A percentile compares a stretch with the other conserved stretches of the same genome.
phyloP scores from a whole-genome alignment of 768 basidiomycete species.

The Lentinula lateritia region DNA sequence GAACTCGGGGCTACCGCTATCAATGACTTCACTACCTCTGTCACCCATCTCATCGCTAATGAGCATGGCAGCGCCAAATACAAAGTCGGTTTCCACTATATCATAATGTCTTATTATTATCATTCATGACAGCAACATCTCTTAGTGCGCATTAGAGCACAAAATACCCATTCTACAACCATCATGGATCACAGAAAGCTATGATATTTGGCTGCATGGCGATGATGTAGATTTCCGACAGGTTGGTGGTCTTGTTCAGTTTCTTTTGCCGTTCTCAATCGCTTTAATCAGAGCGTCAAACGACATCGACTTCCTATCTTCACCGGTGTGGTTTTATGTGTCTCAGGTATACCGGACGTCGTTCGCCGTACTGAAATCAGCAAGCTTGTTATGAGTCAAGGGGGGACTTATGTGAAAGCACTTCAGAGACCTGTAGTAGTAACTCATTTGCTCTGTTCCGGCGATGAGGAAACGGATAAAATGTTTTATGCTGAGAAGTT shows the following conservation, averaged over 20 bases:
- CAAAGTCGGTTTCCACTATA: constrained; percentile 38
- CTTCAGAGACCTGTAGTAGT: constrained; percentile 74
- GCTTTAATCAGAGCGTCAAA: constrained; percentile 42
- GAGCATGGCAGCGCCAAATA: constrained; percentile 86
- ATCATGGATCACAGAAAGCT: constrained; percentile 70
- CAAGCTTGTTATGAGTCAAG: constrained; percentile 48
- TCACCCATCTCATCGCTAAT: constrained; percentile 85
- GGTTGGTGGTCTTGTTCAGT: constrained; percentile 31
- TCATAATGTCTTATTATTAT: neutral
- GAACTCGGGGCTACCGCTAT: constrained; percentile 74
- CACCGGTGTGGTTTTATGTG: constrained; percentile 58
- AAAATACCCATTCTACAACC: constrained; percentile 76
- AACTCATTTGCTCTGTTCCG: constrained; percentile 81
- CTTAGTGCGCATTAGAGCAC: constrained; percentile 76
- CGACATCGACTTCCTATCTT: constrained; percentile 70
- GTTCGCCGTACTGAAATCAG: constrained; percentile 58
- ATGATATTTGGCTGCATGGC: constrained; percentile 72
- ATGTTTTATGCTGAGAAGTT: constrained; percentile 76
- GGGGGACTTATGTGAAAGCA: constrained; percentile 68
- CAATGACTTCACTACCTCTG: constrained; percentile 72
- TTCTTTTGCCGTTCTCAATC: neutral
- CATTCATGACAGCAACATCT: neutral
- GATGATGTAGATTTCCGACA: constrained; percentile 68
- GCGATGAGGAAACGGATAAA: constrained; percentile 65
- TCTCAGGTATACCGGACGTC: constrained; percentile 71